Percentiles rank a stretch among this genome's conserved stretches.
phyloP scores from a whole-genome alignment of 768 basidiomycete genomes.

The Lenzites betulinus region DNA sequence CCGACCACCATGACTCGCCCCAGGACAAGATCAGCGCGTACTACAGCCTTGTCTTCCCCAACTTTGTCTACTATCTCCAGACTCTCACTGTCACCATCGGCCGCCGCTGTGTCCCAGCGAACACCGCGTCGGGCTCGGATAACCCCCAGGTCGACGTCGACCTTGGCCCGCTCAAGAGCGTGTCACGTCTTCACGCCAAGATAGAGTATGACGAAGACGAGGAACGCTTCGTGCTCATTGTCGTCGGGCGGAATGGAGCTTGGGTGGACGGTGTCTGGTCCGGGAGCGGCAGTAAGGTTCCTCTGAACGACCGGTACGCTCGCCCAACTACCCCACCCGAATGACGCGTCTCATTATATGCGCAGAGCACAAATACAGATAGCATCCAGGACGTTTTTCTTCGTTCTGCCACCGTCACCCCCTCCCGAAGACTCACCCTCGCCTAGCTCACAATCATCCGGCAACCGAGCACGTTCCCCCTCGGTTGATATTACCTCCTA shows the following conservation, averaged over 20 bases:
- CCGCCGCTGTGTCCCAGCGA: slow-evolving; percentile 70
- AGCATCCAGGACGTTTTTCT: slow-evolving; percentile 94
- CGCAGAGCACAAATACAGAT: slow-evolving; percentile 93
- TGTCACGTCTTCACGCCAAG: slow-evolving; percentile 94
- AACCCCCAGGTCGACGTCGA: slow-evolving; percentile 76
- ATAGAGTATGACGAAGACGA: slow-evolving; percentile 93
- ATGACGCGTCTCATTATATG: slow-evolving; percentile 21
- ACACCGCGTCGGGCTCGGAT: slow-evolving; percentile 61
- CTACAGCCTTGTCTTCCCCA: slow-evolving; percentile 90
- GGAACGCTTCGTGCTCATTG: slow-evolving; percentile 85
- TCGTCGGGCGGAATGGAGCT: slow-evolving; percentile 95
- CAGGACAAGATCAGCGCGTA: slow-evolving; percentile 89
- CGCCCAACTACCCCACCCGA: background rate
- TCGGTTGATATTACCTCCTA: slow-evolving; percentile 72
- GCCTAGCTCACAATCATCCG: slow-evolving; percentile 74
- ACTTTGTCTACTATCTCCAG: slow-evolving; percentile 96
- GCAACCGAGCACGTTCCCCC: slow-evolving; percentile 65
- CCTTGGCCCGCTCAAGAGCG: slow-evolving; percentile 94
- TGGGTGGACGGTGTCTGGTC: slow-evolving; percentile 99
- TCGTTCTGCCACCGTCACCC: slow-evolving; percentile 88
- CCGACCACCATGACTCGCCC: slow-evolving; percentile 30
- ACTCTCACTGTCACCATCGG: slow-evolving; percentile 94
- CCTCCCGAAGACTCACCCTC: slow-evolving; percentile 81
- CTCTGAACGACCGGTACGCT: slow-evolving; percentile 77
- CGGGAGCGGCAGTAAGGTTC: slow-evolving; percentile 83